These are phyloP conservation scores for Aureobasidium sp. DNA, from an alignment of 2,329 filamentous ascomycete genomes.

Conservation along the genomic window DNA sequence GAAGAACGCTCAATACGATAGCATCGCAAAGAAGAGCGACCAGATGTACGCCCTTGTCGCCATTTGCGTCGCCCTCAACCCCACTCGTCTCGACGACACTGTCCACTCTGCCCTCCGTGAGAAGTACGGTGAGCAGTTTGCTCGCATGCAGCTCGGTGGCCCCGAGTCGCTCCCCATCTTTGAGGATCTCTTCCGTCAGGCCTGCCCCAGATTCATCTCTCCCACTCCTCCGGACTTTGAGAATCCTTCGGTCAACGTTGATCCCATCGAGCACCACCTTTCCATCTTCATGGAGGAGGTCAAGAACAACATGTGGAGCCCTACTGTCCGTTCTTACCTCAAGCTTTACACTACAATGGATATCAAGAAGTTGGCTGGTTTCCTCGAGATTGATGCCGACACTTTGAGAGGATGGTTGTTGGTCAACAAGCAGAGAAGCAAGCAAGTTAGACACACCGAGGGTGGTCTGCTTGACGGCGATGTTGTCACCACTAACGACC, in stretches of 20 bases:
- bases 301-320: conserved; percentile 98
- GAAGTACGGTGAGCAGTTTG: conserved; percentile 98
- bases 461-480: conserved; percentile 87
- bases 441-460: conserved; percentile 90
- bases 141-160: conserved; percentile 90
- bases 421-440: conserved; percentile 97
- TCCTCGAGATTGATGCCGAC: conserved; percentile 95
- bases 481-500: conserved; percentile 82
- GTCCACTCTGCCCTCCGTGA: conserved; percentile 96
- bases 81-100: conserved; percentile 93
- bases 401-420: conserved; percentile 88
- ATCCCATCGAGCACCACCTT: conserved; percentile 95
- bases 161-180: conserved; percentile 93
- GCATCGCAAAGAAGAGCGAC: conserved; percentile 99
- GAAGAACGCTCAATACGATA: conserved; percentile 97
- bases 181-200: conserved; percentile 92
- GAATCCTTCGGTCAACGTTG: conserved; percentile 89
- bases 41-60: conserved; percentile 99
- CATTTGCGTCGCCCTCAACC: conserved; percentile 97
- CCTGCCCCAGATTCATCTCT: conserved; percentile 99
- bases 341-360: conserved; percentile 99
- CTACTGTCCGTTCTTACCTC: conserved; percentile 95
- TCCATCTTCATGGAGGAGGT: conserved; percentile 99
- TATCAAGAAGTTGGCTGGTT: conserved; percentile 92
- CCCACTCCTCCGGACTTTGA: conserved; percentile 97